Evolutionary conservation across 2,329 filamentous ascomycete genomes (phyloP).

Genomic region (Verticillium tricorpus): DNA sequence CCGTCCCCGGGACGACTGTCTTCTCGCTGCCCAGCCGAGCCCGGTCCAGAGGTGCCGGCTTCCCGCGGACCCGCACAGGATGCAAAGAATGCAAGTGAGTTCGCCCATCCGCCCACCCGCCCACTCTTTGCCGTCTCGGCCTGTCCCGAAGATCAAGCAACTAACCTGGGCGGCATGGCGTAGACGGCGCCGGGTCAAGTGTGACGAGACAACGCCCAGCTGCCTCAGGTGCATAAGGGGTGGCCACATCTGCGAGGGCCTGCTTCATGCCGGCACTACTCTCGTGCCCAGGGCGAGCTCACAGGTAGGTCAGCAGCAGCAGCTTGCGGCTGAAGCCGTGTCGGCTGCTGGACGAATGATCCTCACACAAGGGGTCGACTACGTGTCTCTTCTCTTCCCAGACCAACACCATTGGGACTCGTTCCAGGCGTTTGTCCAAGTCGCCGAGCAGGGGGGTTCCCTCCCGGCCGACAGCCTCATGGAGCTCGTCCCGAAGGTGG

Average conservation of each 20-base stretch:
- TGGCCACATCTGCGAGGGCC: constrained; percentile 3
- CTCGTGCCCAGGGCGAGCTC: background rate
- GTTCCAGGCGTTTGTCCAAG: constrained; percentile 4
- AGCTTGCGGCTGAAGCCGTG: background rate
- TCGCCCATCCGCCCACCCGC: background rate
- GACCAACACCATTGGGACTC: constrained; percentile 8
- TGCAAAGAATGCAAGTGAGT: constrained; percentile 11
- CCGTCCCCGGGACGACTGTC: constrained; percentile 1
- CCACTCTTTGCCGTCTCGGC: background rate
- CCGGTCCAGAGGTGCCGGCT: constrained; percentile 4
- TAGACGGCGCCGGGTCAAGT: constrained; percentile 34
- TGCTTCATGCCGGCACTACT: background rate
- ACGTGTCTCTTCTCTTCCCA: constrained; percentile 5
- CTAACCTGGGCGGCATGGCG: constrained; percentile 1
- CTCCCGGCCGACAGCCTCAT: background rate
- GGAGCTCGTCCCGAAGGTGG: constrained; percentile 1
- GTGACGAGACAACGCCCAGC: constrained; percentile 34
- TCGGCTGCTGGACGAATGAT: background rate
- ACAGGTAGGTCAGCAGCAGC: background rate
- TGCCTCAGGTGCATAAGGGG: constrained; percentile 28
- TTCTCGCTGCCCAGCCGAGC: constrained; percentile 6
- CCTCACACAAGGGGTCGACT: constrained; percentile 1
- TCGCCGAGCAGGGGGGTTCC: constrained; percentile 3
- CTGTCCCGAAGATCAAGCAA: background rate
- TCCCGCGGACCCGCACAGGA: constrained; percentile 7